Base-by-base conservation (phyloP, 2,329 filamentous ascomycete genomes). In the Phyllosticta capitalensis region DNA sequence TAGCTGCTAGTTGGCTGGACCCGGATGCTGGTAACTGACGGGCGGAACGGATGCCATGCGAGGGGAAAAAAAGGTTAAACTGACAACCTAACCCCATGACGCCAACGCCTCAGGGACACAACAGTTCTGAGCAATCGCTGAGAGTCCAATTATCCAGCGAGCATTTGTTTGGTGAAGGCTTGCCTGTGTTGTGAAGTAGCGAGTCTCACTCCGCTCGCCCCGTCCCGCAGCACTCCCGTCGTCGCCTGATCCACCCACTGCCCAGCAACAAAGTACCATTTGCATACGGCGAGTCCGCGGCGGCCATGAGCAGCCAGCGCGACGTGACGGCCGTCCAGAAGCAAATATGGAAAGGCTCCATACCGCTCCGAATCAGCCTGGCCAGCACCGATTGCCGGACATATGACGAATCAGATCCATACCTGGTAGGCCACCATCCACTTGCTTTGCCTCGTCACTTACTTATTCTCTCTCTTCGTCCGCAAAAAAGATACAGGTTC, bases 291-390 rank as follows among this genome's bases (percentile, higher is more conserved):
- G 59, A 30, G 60, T 61, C 62, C 55, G 60, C 60, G 62, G 61
- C 61, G 61, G 61, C 60, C 54, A 62, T 62, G 58, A 52, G 30
- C 52, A 64, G 54, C 56, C 64, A 56, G 64, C 67, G 65, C 65
- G 70, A 74, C 64, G 68, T 76, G 59, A 67, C 67, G 62, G 67
- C 64, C 56, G 68, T 81, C 55, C 78, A 80, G 61, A 70, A 76
- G 66, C 75, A 73, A 63, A 74, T 86, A 64, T 86, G 83, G 83
- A 73, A 78, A 61, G 83, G 83, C 50, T 79, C 76, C 30, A 73
- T 87, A 52, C 82, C 83, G 22, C 72, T 87, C 28, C 80, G 84
- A 66, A 84, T 87, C 61, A 73, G 75, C 4, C 75, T 86, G 48
- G 76, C 83, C 54, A 78, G 80, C 58, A 76, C 78, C 49, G 84